phyloP scores from a whole-genome alignment of 2,329 filamentous ascomycete genomes.

The Exserohilum turcica region DNA sequence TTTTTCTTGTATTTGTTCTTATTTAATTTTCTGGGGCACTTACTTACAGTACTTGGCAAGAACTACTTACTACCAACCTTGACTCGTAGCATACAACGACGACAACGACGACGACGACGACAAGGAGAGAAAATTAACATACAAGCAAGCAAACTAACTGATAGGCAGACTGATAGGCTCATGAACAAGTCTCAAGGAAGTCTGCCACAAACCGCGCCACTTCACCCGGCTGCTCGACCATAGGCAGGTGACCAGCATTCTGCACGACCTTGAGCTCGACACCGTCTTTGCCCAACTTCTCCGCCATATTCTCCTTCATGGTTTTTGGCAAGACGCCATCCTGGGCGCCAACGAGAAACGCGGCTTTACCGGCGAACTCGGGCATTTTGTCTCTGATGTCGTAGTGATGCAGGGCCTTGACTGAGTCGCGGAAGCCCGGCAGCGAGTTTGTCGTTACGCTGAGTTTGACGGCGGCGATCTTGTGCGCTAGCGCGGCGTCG shows the following conservation, averaged over 20 bases:
- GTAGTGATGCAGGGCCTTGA: constrained; percentile 74
- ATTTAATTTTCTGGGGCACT: too few species aligned
- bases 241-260: constrained; percentile 78
- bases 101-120: too few species aligned
- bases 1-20: too few species aligned
- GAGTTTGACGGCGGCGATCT: constrained; percentile 65
- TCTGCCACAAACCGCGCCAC: constrained; percentile 68
- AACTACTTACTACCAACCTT: too few species aligned
- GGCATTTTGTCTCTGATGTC: constrained; percentile 65
- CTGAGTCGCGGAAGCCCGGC: constrained; percentile 69
- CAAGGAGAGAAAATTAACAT: too few species aligned
- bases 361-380: constrained; percentile 59
- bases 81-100: too few species aligned
- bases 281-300: constrained; percentile 46
- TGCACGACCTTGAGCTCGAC: constrained; percentile 69
- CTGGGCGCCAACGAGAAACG: constrained; percentile 73
- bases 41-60: too few species aligned
- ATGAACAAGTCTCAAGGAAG: constrained; percentile 53
- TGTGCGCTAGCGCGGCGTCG: constrained; percentile 52
- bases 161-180: too few species aligned
- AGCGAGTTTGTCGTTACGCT: constrained; percentile 74
- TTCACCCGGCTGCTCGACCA: constrained; percentile 73
- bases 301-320: constrained; percentile 75
- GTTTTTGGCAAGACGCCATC: constrained; percentile 78
- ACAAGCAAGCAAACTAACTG: too few species aligned